Conservation (phyloP, 306 rosid genomes). For the Cicer arietinum region DNA sequence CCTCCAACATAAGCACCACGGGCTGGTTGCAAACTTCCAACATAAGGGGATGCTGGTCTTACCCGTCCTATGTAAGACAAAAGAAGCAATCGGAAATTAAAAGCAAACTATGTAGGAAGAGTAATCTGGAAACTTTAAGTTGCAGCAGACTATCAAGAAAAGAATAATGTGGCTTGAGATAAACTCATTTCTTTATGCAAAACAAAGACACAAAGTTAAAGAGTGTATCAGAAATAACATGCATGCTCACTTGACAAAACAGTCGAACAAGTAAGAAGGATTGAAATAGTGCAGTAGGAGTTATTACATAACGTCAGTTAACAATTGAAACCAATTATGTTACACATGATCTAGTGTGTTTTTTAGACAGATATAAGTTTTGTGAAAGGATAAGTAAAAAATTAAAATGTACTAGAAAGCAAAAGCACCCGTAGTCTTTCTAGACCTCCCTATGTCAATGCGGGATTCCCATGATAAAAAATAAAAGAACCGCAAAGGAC, state of each 20-base stretch:
- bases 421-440: conserved; percentile 13
- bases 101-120: background rate
- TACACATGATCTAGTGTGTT: no score
- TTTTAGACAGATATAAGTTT: background rate
- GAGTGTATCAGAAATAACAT: conserved; percentile 24
- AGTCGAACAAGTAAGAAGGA: background rate
- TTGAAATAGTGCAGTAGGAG: conserved; percentile 6
- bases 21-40: conserved; percentile 66
- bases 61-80: conserved; percentile 64
- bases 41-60: conserved; percentile 66
- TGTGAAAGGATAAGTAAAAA: background rate
- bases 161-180: conserved; percentile 15
- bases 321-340: no score
- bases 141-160: conserved; percentile 11
- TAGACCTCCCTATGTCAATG: conserved; percentile 28
- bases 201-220: background rate
- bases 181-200: conserved; percentile 13
- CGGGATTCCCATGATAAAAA: conserved; percentile 24
- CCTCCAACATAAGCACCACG: conserved; percentile 74
- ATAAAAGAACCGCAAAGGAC: conserved; percentile 29
- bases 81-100: conserved; percentile 9
- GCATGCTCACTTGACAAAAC: background rate
- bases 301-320: no score
- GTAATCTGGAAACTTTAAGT: background rate
- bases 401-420: background rate